Base-by-base conservation (phyloP, 345 rosid species). In the Eucalyptus sp. region DNA sequence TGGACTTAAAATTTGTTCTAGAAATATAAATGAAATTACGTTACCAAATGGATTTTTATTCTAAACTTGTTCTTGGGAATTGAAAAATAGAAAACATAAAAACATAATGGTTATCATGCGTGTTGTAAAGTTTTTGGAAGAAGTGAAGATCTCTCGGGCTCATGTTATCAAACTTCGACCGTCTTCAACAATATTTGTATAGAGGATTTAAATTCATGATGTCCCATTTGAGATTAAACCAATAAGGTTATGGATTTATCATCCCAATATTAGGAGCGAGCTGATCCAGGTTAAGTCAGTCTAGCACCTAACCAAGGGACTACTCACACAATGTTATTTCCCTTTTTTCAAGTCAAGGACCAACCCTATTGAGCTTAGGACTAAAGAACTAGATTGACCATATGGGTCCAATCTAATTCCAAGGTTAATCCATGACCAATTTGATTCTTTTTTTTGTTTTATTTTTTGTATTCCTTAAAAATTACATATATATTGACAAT, bases 221-320 rank as follows among this genome's bases (percentile, higher is more conserved):
- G n/a, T 60, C 66, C 7, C 7, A 60, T 11, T 60, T 25, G 66
- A 60, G 66, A 60, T 25, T 25, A 60, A 60, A 60, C 66, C 66
- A 60, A 60, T 11, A 60, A 60, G 66, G 31, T 60, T 60, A 60
- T 60, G 66, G n/a, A 25, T 60, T 25, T 60, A 60, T 60, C 31
- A 25, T 60, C 66, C 66, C 31, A 60, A 25, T 6, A 25, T 25
- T 52, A 52, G 58, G 64, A 27, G n/a, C 2, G 7, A 58, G 64
- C 14, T 58, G 0, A 11, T 10, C 13, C n/a, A 4, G 2, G 64
- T 58, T 25, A 25, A 13, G 6, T 25, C 0, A 5, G 10, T 58
- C 29, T 11, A 25, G n/a, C 64, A 5, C 64, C 64, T 24, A 58
- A 58, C 64, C 2, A 12, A 18, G 14, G 14, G n/a, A 58, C n/a